phyloP scores from a whole-genome alignment of 306 rosid genomes.

The Styphnolobium japonicum region DNA sequence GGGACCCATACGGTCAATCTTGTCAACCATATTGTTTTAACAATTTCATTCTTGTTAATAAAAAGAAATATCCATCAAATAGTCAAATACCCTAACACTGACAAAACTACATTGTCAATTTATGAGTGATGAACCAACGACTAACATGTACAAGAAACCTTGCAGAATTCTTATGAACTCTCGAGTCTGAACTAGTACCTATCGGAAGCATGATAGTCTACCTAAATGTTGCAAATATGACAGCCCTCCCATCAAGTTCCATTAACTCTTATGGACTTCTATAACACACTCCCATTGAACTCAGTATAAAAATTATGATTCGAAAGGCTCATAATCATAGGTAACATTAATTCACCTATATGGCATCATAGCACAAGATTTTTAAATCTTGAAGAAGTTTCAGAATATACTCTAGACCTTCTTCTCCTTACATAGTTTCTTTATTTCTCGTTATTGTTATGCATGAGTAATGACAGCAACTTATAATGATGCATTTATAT shows the following conservation, averaged over 20 bases:
- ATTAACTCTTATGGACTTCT: too few relatives aligned
- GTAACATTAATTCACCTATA: not conserved
- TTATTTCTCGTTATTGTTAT: not conserved
- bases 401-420: constrained; percentile 1
- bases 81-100: not conserved
- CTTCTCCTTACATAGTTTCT: not conserved
- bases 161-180: not conserved
- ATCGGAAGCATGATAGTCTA: too few relatives aligned
- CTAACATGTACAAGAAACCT: not conserved
- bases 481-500: not conserved
- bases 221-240: too few relatives aligned
- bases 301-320: too few relatives aligned
- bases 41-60: not conserved
- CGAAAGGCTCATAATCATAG: not conserved
- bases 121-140: not conserved
- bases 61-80: not conserved
- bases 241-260: too few relatives aligned
- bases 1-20: too few relatives aligned
- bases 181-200: not conserved
- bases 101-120: not conserved
- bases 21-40: not conserved
- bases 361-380: not conserved
- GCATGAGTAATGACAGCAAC: not conserved
- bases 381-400: not conserved
- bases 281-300: too few relatives aligned